Conservation (phyloP, 257 asterid species). For the Anisodus tanguticus region DNA sequence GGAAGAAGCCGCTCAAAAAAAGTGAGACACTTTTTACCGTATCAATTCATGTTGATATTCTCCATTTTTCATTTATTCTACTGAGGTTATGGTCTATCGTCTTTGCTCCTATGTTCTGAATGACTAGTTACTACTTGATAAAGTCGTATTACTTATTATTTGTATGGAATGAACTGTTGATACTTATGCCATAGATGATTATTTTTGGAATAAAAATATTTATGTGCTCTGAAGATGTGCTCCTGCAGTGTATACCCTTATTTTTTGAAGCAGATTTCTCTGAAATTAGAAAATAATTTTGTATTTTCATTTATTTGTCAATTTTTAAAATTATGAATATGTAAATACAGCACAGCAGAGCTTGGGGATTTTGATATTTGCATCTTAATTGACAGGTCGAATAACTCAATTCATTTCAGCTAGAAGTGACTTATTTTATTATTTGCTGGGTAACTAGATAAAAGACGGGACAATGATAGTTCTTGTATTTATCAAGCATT, state of each 20-base stretch:
- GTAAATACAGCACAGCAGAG: background rate
- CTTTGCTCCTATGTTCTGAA: conserved; percentile 23
- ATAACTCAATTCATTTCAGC: conserved; percentile 6
- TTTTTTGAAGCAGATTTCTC: conserved; percentile 21
- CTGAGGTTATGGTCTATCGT: conserved; percentile 11
- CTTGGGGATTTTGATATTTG: conserved; percentile 7
- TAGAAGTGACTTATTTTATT: background rate
- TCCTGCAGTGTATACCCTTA: background rate
- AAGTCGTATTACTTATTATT: background rate
- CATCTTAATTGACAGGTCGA: background rate
- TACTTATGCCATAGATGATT: background rate
- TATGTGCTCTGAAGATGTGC: background rate
- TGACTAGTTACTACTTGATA: conserved; percentile 21
- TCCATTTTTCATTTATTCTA: background rate
- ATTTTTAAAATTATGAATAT: background rate
- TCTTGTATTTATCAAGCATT: background rate
- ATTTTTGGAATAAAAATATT: conserved; percentile 1
- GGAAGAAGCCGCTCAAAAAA: conserved; percentile 87
- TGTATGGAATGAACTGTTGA: background rate
- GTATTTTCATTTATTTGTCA: background rate
- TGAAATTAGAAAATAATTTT: background rate
- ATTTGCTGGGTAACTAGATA: background rate
- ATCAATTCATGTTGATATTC: background rate
- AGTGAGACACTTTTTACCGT: conserved; percentile 46
- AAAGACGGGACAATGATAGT: background rate